Evolutionary conservation across 2,329 filamentous ascomycete species (phyloP), one percentile per base, ranked within the genome.

Genomic region (Penicillium sp.): DNA sequence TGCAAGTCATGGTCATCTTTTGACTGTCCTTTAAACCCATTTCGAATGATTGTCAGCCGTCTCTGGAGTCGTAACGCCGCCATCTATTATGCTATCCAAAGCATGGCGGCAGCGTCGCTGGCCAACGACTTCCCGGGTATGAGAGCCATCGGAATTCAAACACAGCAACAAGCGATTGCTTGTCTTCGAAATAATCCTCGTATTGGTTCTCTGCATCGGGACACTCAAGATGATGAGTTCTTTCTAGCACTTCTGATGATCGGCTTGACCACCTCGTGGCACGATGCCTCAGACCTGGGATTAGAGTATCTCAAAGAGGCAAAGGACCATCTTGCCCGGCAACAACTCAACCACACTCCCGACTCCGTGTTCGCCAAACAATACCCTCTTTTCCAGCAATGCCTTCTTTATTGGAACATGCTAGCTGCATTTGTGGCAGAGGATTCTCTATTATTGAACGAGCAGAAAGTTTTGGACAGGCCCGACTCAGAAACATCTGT

Each of bases 1-100:
- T 52, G 50, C 39, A 52, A 51, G 14, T 43, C 49, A 22, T 51
- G 48, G 50, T 51, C 50, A 12, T 52, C 48, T 2, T 52, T 52
- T 33, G 48, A 52, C 40, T 51, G 45, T 6, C 50, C 50, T 8
- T 38, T 52, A 12, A 52, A 51, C 31, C 50, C 50, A 13, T 51
- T 52, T 6, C 40, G 50, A 16, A 30, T 39, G 1, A 51, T 52
- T 22, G 26, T 52, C 27, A 50, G 50, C 20, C 45, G 45, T 12
- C 41, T 52, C 7, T 52, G 50, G 50, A 52, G 50, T 35, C 39
- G 39, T 6, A 52, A 50, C 37, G 50, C 50, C 2, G 43, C 50
- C 2, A 49, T 52, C 11, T 52, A 52, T 31, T 52, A 51, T 37
- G 44, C 50, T n/a, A 51, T 52, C 6, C 50, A 52, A 32, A 52